Conservation (phyloP, 164 flowering plant species). For the Malania oleifera region DNA sequence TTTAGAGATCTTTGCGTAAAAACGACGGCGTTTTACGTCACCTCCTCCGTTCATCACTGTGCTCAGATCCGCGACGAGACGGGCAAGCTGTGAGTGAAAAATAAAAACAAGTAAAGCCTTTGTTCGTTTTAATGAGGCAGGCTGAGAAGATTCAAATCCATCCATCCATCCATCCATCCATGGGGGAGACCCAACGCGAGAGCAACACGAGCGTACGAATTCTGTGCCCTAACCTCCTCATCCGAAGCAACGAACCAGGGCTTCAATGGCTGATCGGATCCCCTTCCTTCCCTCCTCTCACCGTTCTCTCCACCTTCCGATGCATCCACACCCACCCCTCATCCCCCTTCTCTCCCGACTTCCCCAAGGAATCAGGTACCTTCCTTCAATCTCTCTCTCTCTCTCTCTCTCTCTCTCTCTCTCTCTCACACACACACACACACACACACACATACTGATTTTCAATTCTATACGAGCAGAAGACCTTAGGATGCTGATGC, state of each 20-base stretch:
- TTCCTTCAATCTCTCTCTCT: background rate
- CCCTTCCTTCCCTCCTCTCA: conserved; percentile 60
- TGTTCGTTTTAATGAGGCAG: background rate
- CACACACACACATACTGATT: background rate
- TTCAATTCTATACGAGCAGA: conserved; percentile 29
- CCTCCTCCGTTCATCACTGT: too few species aligned
- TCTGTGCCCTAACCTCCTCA: conserved; percentile 36
- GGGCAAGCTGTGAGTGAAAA: background rate
- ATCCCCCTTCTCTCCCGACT: conserved; percentile 46
- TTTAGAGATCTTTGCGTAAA: too few species aligned
- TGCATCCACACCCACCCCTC: conserved; percentile 49
- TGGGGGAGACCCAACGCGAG: conserved; percentile 1
- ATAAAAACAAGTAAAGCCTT: too few species aligned
- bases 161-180: background rate
- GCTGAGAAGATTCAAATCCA: background rate
- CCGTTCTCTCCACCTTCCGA: conserved; percentile 65
- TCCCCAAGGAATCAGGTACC: conserved; percentile 65
- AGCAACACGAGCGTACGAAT: conserved; percentile 17
- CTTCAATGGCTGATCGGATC: conserved; percentile 91
- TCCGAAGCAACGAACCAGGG: conserved; percentile 24
- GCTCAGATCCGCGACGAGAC: too few species aligned
- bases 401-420: background rate
- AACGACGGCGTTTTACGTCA: too few species aligned
- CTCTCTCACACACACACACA: background rate
- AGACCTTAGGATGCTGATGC: conserved; percentile 52